Base-by-base conservation (phyloP, 345 rosid species). In the Punica granatum region DNA sequence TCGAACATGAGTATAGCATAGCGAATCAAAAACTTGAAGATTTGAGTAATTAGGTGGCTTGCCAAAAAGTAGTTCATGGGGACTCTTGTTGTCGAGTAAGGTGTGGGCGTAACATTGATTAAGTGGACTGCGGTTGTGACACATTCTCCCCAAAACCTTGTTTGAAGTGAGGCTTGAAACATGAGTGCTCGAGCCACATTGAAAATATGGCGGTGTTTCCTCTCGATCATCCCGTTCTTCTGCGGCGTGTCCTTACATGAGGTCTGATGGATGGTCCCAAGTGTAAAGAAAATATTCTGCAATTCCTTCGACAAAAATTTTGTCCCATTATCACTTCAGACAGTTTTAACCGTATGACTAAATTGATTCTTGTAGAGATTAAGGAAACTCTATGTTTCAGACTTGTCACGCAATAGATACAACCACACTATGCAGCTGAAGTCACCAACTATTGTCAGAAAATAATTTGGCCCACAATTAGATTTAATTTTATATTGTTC, bases 381-480 rank as follows among this genome's bases (percentile, higher is more conserved):
- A 34, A 19, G 14, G 30, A 21, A 32, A n/a, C 6, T 4, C 10
- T 7, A 16, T 6, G 53, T 64, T 36, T 71, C 61, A 5, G 13
- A 7, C 31, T 71, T 70, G 0, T 41, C 64, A 33, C 8, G 37
- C 53, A 51, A 37, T 35, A 64, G 26, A 64, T 64, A 71, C 25
- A 71, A 16, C 53, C 32, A 71, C 2, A 56, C 46, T 7, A 3
- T 37, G 1, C 74, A 13, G 15, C 34, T 30, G 37, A 51, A 71
- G 28, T 65, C 74, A 65, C 65, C 69, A 36, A 64, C 56, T 9
- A 56, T 32, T 2, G 46, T 71, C 6, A 71, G 30, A 25, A 71
- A 71, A 30, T 71, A 71, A 10, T 6, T 10, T 23, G 74, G 69
- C 18, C 64, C 69, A 65, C 63, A 65, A 23, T 53, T 16, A 6